Evolutionary conservation across 2,329 filamentous ascomycete species (phyloP).

Genomic region (Fusarium metavorans): DNA sequence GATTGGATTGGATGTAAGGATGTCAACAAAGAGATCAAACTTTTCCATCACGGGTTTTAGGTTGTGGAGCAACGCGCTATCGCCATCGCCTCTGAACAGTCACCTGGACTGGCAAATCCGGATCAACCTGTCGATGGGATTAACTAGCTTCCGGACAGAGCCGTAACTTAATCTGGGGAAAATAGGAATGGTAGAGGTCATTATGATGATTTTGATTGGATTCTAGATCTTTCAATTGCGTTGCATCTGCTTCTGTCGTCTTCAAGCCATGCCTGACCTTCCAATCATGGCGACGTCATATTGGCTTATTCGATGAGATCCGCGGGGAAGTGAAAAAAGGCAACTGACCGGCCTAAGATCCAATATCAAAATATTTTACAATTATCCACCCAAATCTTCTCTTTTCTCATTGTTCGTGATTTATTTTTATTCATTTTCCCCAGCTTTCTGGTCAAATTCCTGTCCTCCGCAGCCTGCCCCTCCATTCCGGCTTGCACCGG

Average conservation of each 20-base stretch:
- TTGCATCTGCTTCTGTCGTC: not conserved
- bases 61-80: conserved; percentile 38
- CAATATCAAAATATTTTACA: not conserved
- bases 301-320: conserved; percentile 12
- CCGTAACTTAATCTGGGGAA: conserved; percentile 23
- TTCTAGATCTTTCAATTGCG: conserved; percentile 3
- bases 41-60: conserved; percentile 41
- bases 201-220: conserved; percentile 5
- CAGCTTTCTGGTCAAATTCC: not conserved
- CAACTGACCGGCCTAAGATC: not conserved
- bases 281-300: conserved; percentile 36
- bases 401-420: not conserved
- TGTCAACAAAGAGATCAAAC: conserved; percentile 34
- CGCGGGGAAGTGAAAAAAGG: not conserved
- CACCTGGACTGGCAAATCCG: not conserved
- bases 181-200: conserved; percentile 18
- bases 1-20: conserved; percentile 7
- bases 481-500: conserved; percentile 44
- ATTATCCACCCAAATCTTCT: not conserved
- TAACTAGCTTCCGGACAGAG: conserved; percentile 17
- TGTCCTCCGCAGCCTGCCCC: conserved; percentile 12
- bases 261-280: not conserved
- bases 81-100: conserved; percentile 20
- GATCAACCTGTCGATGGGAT: conserved; percentile 38
- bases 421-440: not conserved